Conservation (phyloP, 2,329 filamentous ascomycete genomes). For the Paecilomyces fulvus region DNA sequence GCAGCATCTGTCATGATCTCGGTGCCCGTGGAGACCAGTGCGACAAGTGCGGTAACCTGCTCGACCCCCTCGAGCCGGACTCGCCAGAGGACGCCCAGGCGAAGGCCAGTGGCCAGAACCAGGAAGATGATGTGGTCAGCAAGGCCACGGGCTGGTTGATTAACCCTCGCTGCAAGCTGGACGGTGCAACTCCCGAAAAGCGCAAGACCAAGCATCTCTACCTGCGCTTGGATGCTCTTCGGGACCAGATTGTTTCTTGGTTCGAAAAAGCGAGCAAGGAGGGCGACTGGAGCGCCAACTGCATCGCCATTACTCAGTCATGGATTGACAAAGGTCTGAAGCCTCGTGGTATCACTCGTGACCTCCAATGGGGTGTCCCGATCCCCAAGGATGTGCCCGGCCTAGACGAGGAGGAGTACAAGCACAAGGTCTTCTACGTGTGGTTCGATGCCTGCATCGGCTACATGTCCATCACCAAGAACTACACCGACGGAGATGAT, state of each 20-base stretch:
- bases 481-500: constrained; percentile 56
- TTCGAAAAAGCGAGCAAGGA: constrained; percentile 63
- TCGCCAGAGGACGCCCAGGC: constrained; percentile 1
- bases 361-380: constrained; percentile 79
- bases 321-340: constrained; percentile 66
- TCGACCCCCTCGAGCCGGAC: constrained; percentile 57
- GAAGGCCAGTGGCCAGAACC: neutral
- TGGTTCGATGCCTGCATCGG: constrained; percentile 92
- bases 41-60: constrained; percentile 62
- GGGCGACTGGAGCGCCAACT: constrained; percentile 46
- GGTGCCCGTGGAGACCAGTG: constrained; percentile 68
- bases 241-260: constrained; percentile 70
- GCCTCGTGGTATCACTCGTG: constrained; percentile 80
- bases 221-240: constrained; percentile 75
- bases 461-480: constrained; percentile 90
- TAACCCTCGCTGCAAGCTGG: constrained; percentile 85
- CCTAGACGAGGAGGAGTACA: constrained; percentile 46
- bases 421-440: constrained; percentile 81
- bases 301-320: constrained; percentile 36
- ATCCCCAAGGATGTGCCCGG: constrained; percentile 31
- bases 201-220: constrained; percentile 85
- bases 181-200: constrained; percentile 70
- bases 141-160: constrained; percentile 42
- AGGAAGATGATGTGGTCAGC: constrained; percentile 7
- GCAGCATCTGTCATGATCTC: constrained; percentile 48